These are phyloP conservation scores for Myriosclerotinia scirpicola DNA, from an alignment of 2,329 filamentous ascomycete species.

Conservation along the genomic window DNA sequence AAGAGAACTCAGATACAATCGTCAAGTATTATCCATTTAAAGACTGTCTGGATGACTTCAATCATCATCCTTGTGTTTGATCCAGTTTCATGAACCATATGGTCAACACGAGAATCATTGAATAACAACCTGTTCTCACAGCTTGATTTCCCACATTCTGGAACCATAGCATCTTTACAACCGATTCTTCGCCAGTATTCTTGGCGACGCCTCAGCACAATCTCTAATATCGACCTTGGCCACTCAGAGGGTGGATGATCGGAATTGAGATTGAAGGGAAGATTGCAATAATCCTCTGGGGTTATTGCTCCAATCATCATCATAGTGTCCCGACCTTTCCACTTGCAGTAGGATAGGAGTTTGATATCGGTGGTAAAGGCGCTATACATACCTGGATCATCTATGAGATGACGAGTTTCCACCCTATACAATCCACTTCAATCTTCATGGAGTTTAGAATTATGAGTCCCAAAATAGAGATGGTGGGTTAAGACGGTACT, in stretches of 20 bases:
- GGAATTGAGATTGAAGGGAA: background rate
- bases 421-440: background rate
- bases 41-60: background rate
- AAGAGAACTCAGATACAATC: background rate
- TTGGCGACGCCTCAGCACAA: background rate
- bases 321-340: background rate
- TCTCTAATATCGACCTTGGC: background rate
- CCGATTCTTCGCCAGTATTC: no score
- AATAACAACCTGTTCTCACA: background rate
- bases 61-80: background rate
- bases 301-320: background rate
- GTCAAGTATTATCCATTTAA: slow-evolving; percentile 14
- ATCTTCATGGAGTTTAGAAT: background rate
- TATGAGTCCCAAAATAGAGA: background rate
- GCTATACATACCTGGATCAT: background rate
- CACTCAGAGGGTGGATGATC: background rate
- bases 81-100: background rate
- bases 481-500: background rate
- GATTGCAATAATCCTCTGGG: background rate
- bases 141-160: background rate
- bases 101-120: background rate
- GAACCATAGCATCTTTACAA: background rate
- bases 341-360: background rate
- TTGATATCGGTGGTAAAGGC: background rate
- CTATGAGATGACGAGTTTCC: background rate